Conservation (phyloP, 805 yeast genomes). For the Blastobotrys chiropterorum region DNA sequence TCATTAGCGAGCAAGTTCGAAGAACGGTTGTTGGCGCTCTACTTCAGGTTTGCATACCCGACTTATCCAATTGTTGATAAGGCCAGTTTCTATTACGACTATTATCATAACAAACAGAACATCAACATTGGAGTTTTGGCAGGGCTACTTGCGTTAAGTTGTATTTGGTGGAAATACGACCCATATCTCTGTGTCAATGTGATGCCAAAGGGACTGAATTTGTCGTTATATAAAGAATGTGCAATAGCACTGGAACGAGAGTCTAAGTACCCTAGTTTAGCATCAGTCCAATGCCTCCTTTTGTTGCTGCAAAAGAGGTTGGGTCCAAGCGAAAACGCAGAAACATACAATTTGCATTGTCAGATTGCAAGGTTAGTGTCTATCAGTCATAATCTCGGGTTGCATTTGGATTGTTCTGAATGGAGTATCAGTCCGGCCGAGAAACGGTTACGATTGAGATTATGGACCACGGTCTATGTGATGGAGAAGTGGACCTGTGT, state of each 20-base stretch:
- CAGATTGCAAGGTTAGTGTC: conserved; percentile 28
- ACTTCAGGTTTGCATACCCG: conserved; percentile 30
- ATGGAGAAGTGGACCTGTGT: conserved; percentile 34
- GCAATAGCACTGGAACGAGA: conserved; percentile 27
- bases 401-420: conserved; percentile 30
- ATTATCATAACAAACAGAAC: conserved; percentile 23
- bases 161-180: conserved; percentile 33
- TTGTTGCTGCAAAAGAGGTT: conserved; percentile 28
- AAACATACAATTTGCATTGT: conserved; percentile 22
- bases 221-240: conserved; percentile 25
- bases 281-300: conserved; percentile 30
- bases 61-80: conserved; percentile 32
- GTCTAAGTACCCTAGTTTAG: conserved; percentile 25
- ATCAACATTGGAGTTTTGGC: conserved; percentile 29
- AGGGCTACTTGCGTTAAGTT: conserved; percentile 30
- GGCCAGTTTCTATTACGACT: conserved; percentile 26
- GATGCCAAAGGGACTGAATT: conserved; percentile 25
- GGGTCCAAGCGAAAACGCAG: conserved; percentile 28
- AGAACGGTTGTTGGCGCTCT: conserved; percentile 29
- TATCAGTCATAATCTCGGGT: conserved; percentile 28
- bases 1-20: conserved; percentile 17
- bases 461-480: conserved; percentile 32
- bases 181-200: conserved; percentile 26
- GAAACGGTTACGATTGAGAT: conserved; percentile 27
- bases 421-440: conserved; percentile 32